Evolutionary conservation across 345 rosid species (phyloP).

Genomic region (sweet orange (Citrus sinensis)): DVS_A1.0 CM039161.1:22807501-22808000

Average conservation of each 20-base stretch:
- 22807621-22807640: background rate
- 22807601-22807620: background rate
- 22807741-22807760: background rate
- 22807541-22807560: no score
- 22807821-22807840: constrained; percentile 5
- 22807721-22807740: background rate
- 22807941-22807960: background rate
- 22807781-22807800: background rate
- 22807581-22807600: no score
- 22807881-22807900: background rate
- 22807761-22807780: background rate
- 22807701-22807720: background rate
- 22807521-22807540: no score
- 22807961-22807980: background rate
- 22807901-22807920: background rate
- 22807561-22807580: background rate
- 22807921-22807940: background rate
- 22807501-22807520: no score
- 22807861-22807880: background rate
- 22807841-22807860: background rate
- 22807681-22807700: background rate
- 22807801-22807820: background rate
- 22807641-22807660: background rate
- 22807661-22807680: background rate
- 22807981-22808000: accelerated